Evolutionary conservation across 73 alveolate species (phyloP), one percentile per base, ranked within the genome.

Genomic region (Symbiodinium natans): DNA sequence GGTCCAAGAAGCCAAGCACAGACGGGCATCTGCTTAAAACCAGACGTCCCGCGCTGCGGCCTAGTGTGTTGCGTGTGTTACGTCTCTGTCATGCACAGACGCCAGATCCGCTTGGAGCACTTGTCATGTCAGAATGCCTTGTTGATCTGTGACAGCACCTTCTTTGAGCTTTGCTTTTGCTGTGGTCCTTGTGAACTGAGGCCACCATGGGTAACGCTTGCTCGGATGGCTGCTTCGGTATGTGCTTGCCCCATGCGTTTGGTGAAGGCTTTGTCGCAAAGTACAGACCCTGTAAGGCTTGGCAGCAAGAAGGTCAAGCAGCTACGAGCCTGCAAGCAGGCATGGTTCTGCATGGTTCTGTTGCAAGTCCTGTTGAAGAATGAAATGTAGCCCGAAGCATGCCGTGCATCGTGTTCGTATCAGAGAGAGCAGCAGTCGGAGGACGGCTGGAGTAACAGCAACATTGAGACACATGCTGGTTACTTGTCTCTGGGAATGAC

Each of bases 281-380:
- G 39, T 36, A 15, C 39, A 10, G 29, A 10, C 33, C 39, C 33
- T 68, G 82, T 15, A 29, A n/a, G 82, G 82, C 27, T 68, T 23
- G 89, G 71, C 68, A 13, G 38, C 38, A 54, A 34, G 17, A 36
- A 63, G 83, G 71, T 21, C 34, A 29, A 29, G 74, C 86, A 88
- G 74, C 86, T 88, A 74, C 85, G 86, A 39, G 95, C 95, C 36
- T 88, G 95, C 95, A 88, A 63, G 86, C 31, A 88, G 73, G 95
- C 29, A 1, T 38, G 84, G 40, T 10, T 83, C 36, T 77, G 38
- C 52, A n/a, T 13, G 29, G n/a, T 23, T 29, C n/a, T 52, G 71
- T 13, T 21, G 1, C 15, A 52, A 15, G 23, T 23, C 31, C 23
- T 52, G n/a, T 52, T 15, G 31, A 23, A 52, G n/a, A 21, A 2